phyloP scores from a whole-genome alignment of 345 rosid genomes.

The Diplotaxis tenuifolia region DNA sequence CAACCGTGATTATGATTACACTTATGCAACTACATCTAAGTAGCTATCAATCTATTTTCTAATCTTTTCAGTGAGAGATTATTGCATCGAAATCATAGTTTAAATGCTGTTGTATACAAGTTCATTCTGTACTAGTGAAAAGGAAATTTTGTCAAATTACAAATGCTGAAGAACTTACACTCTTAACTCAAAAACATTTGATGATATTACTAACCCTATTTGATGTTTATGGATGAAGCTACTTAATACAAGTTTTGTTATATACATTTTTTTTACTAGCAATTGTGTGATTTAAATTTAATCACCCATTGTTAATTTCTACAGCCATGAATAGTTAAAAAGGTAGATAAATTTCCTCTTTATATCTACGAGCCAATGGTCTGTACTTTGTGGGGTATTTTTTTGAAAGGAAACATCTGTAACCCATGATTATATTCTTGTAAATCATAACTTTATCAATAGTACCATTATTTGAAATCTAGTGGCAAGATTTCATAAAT shows the following conservation, averaged over 20 bases:
- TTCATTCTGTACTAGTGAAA: neutral
- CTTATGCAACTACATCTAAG: conserved; percentile 4
- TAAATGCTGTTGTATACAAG: neutral
- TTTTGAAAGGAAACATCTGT: conserved; percentile 3
- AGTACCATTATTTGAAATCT: conserved; percentile 37
- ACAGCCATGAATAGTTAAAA: conserved; percentile 17
- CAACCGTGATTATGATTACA: conserved; percentile 19
- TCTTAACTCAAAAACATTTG: neutral
- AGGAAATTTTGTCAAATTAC: neutral
- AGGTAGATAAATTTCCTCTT: conserved; percentile 1
- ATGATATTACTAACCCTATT: neutral
- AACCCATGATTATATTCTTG: conserved; percentile 35
- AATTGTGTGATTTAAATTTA: conserved; percentile 4
- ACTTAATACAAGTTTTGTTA: neutral
- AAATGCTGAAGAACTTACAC: conserved; percentile 3
- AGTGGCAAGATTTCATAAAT: conserved; percentile 38
- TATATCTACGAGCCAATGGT: conserved; percentile 22
- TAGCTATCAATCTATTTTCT: conserved; percentile 13
- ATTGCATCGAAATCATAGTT: conserved; percentile 12
- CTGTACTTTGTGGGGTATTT: conserved; percentile 31
- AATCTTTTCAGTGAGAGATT: conserved; percentile 15
- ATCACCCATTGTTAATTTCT: conserved; percentile 1
- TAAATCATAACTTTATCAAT: conserved; percentile 37
- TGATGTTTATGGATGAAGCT: neutral
- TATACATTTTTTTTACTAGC: neutral